Percentiles rank a stretch among this genome's conserved stretches.
Conservation (phyloP, 2,329 filamentous ascomycete genomes). For the Sordariomycetes sp. region DNA sequence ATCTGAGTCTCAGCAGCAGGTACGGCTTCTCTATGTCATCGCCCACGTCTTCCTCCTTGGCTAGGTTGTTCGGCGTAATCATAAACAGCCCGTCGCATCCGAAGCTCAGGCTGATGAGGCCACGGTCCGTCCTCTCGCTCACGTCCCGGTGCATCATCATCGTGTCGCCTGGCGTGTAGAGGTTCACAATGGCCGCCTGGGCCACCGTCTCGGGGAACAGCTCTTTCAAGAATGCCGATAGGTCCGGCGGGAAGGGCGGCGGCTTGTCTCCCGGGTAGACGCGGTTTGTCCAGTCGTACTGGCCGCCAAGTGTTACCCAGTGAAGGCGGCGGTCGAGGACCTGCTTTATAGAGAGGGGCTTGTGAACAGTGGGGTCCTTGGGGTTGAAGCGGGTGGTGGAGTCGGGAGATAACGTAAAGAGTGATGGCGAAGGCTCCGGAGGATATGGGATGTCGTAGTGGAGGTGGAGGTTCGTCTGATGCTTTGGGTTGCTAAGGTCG, state of each 20-base stretch:
- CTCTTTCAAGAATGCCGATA: slow-evolving; percentile 50
- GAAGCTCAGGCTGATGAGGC: slow-evolving; percentile 73
- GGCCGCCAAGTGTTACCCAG: slow-evolving; percentile 89
- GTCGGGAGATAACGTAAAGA: slow-evolving; percentile 37
- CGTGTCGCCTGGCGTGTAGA: slow-evolving; percentile 83
- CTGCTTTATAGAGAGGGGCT: slow-evolving; percentile 53
- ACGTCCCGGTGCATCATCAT: slow-evolving; percentile 91
- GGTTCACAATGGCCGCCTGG: slow-evolving; percentile 86
- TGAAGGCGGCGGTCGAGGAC: slow-evolving; percentile 71
- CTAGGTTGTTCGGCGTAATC: slow-evolving; percentile 49
- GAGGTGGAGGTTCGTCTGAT: slow-evolving; percentile 83
- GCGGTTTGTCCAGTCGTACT: slow-evolving; percentile 92
- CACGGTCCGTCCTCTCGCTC: slow-evolving; percentile 67
- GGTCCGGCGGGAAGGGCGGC: slow-evolving; percentile 62
- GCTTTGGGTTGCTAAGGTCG: slow-evolving; percentile 58
- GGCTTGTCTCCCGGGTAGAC: slow-evolving; percentile 58
- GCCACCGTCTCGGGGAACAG: slow-evolving; percentile 68
- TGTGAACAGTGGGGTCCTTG: slow-evolving; percentile 62
- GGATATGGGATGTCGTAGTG: slow-evolving; percentile 61
- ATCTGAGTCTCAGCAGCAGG: slow-evolving; percentile 55
- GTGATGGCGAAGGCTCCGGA: slow-evolving; percentile 22
- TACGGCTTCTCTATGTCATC: slow-evolving; percentile 24
- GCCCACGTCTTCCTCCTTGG: slow-evolving; percentile 12
- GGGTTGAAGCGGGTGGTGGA: slow-evolving; percentile 46
- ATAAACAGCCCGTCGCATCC: slow-evolving; percentile 88